Evolutionary conservation across 164 flowering plant species (phyloP), one percentile per base, ranked within the genome.

Genomic region (Vitis amurensis): DNA sequence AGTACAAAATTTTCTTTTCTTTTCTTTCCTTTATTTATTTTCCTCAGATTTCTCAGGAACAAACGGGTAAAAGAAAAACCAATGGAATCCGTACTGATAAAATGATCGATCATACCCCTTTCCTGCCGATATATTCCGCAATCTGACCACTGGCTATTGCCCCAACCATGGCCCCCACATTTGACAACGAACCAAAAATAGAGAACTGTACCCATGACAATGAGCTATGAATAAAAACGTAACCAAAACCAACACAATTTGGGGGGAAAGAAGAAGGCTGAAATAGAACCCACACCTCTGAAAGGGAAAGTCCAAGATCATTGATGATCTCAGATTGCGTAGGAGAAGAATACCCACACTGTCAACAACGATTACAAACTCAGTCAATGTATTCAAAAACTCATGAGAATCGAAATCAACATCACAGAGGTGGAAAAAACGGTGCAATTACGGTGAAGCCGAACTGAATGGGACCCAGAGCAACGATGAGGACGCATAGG

Each of bases 391-490:
- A 6, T 30, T 37, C 44, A 37, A 37, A 37, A 37, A 3, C 44
- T 3, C 44, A 37, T 37, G 44, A 6, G 44, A 37, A 37, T 37
- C 44, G 44, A 37, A 37, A 37, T 6, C 44, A 37, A 37, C 27
- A 37, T 37, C 4, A 37, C 4, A 37, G 7, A 37, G 44, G 27
- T 23, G 27, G 27, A 23, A 23, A 23, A 37, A 37, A 37, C 44
- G 44, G 44, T 3, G 44, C 44, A 37, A 37, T 31, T 79, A 92
- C 97, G 4, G 97, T 92, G 83, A 89, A 94, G 5, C 98, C 98
- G 71, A 89, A 92, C 66, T 94, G 98, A 76, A 94, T 86, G 0
- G 97, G 97, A 48, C 98, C 97, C 53, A 94, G 68, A 37, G 97
- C 92, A 59, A 89, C 97, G 69, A 94, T 87, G 67, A 86, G 82